A percentile compares a stretch with the other conserved stretches of the same genome.
These are phyloP conservation scores for Evansstolkia leycettana DNA, from an alignment of 495 filamentous ascomycete species.

Conservation along the genomic window DNA sequence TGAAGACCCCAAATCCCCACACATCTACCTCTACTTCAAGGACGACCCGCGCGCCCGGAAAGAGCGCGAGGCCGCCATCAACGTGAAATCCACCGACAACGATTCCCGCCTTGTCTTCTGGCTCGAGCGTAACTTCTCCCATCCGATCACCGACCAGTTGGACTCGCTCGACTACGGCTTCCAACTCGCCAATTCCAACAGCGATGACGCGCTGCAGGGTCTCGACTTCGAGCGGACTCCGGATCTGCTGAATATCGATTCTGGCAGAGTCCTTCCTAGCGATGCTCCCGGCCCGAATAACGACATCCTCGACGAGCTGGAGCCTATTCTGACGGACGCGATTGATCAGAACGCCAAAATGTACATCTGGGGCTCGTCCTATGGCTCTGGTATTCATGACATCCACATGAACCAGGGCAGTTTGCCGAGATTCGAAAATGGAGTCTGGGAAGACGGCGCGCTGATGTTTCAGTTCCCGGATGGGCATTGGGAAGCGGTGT, in stretches of 20 bases:
- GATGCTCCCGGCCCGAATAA: slow-evolving; percentile 13
- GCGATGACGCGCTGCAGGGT: neutral
- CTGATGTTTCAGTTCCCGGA: slow-evolving; percentile 8
- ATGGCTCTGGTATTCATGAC: slow-evolving; percentile 26
- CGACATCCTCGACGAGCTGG: slow-evolving; percentile 22
- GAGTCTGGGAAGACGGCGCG: slow-evolving; percentile 25
- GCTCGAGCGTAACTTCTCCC: slow-evolving; percentile 12
- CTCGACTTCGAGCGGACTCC: too few relatives aligned
- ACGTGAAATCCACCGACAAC: slow-evolving; percentile 15
- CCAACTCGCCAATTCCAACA: slow-evolving; percentile 6
- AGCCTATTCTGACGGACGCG: slow-evolving; percentile 21
- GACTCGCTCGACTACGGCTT: slow-evolving; percentile 12
- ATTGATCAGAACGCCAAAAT: slow-evolving; percentile 19
- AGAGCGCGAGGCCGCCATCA: slow-evolving; percentile 14
- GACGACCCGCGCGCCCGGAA: slow-evolving; percentile 7
- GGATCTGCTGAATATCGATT: slow-evolving; percentile 8
- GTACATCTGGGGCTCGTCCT: slow-evolving; percentile 24
- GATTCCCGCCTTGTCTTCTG: slow-evolving; percentile 17
- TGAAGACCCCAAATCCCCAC: slow-evolving; percentile 16
- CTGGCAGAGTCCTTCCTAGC: slow-evolving; percentile 10
- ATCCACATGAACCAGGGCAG: slow-evolving; percentile 35
- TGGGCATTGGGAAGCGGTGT: slow-evolving; percentile 9
- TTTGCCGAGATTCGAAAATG: slow-evolving; percentile 19
- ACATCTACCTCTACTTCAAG: slow-evolving; percentile 18
- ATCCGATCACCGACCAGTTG: slow-evolving; percentile 12